These are phyloP conservation scores for Metarhizium sp. DNA, from an alignment of 2,329 filamentous ascomycete species.

Conservation along the genomic window DNA sequence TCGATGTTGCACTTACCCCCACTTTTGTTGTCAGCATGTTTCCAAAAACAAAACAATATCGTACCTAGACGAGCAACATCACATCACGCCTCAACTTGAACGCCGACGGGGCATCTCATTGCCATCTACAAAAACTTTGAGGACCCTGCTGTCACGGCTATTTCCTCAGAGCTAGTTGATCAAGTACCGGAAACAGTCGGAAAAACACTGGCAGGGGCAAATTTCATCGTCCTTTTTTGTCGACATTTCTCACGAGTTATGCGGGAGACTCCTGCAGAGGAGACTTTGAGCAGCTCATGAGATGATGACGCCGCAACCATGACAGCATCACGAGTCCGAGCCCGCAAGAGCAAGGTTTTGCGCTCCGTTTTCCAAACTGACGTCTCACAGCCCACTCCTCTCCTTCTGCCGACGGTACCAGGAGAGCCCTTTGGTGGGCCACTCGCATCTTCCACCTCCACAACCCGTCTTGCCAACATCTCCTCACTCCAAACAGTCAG, in stretches of 20 bases:
- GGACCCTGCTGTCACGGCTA: neutral
- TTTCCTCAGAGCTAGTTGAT: neutral
- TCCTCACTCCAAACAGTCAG: slow-evolving; percentile 18
- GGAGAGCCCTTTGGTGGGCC: slow-evolving; percentile 38
- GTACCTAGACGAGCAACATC: neutral
- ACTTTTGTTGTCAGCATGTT: slow-evolving; percentile 1
- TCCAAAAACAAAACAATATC: neutral
- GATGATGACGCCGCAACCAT: slow-evolving; percentile 13
- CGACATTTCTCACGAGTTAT: neutral
- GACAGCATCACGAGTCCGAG: slow-evolving; percentile 34
- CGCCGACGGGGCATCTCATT: neutral
- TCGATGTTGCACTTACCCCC: neutral
- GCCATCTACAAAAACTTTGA: neutral
- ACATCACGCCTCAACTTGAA: neutral
- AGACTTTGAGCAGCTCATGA: neutral
- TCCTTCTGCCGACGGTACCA: slow-evolving; percentile 28
- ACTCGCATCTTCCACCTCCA: slow-evolving; percentile 10
- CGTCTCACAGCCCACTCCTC: slow-evolving; percentile 38
- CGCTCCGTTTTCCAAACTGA: slow-evolving; percentile 47
- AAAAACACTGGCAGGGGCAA: neutral
- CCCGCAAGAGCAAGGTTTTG: slow-evolving; percentile 40
- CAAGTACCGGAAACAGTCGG: neutral
- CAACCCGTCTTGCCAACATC: slow-evolving; percentile 3
- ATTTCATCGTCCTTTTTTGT: neutral
- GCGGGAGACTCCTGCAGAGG: neutral